A percentile compares a stretch with the other conserved stretches of the same genome.
Conservation (phyloP, 1,284 basidiomycete species). For the Grifola frondosa region DNA sequence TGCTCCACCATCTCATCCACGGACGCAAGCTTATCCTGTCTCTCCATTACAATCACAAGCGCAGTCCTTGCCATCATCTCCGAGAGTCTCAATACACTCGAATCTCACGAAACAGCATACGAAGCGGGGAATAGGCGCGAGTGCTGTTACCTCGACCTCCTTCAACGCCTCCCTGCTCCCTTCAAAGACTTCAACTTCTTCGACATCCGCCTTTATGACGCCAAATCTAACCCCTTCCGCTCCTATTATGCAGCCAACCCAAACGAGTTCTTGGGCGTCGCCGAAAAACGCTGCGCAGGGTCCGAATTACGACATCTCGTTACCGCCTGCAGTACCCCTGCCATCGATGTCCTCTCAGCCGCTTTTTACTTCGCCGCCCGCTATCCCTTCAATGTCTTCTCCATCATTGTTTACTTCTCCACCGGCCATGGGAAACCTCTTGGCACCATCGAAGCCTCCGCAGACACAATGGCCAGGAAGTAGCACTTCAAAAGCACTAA, state of each 20-base stretch:
- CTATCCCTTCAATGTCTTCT: conserved; percentile 30
- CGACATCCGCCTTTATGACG: conserved; percentile 7
- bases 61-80: conserved; percentile 43
- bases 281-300: conserved; percentile 10
- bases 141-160: conserved; percentile 35
- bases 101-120: conserved; percentile 25
- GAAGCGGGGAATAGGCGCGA: conserved; percentile 40
- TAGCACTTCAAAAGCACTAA: conserved; percentile 42
- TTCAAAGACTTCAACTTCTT: conserved; percentile 22
- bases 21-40: conserved; percentile 13
- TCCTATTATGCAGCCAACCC: conserved; percentile 14
- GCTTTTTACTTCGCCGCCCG: too few relatives aligned
- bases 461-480: conserved; percentile 44
- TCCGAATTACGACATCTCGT: conserved; percentile 32
- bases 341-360: conserved; percentile 17
- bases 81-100: conserved; percentile 26
- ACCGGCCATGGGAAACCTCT: conserved; percentile 48
- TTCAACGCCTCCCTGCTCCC: conserved; percentile 36
- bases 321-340: conserved; percentile 20
- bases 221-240: conserved; percentile 12
- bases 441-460: conserved; percentile 58
- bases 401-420: conserved; percentile 38
- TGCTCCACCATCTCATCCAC: conserved; percentile 8
- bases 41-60: conserved; percentile 29
- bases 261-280: conserved; percentile 15